phyloP scores from a whole-genome alignment of 371 early-diverging fungal species.

The Mucor plumbeus region DNA sequence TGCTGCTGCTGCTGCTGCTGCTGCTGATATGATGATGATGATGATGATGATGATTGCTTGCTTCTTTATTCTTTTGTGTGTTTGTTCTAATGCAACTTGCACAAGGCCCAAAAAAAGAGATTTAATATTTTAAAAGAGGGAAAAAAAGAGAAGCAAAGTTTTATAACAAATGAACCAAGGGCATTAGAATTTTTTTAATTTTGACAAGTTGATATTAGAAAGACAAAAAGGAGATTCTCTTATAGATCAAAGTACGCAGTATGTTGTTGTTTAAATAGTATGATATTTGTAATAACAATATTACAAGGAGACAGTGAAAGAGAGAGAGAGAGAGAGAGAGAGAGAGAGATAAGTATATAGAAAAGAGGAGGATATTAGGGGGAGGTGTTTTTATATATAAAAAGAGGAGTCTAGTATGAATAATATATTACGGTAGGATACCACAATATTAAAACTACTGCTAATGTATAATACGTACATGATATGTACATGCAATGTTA shows the following conservation, averaged over 20 bases:
- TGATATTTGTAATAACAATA: background rate
- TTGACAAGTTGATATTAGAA: constrained; percentile 18
- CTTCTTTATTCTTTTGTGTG: background rate
- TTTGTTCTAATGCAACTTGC: background rate
- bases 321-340: background rate
- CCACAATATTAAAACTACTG: background rate
- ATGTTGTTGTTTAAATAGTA: no score
- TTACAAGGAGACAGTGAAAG: constrained; percentile 14
- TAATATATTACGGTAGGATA: background rate
- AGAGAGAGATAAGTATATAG: background rate
- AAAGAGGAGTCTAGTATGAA: no score
- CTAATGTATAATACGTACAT: no score
- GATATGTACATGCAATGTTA: background rate
- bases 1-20: constrained; percentile 8
- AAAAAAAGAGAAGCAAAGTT: background rate
- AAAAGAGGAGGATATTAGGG: background rate
- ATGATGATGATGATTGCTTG: background rate
- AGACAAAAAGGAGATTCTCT: background rate
- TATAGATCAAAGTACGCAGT: background rate
- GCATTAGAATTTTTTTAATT: constrained; percentile 8
- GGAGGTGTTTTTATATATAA: background rate
- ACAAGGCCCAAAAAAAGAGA: constrained; percentile 1
- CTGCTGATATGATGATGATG: background rate
- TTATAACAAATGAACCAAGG: constrained; percentile 7
- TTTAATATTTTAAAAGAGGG: background rate